These are phyloP conservation scores for Backusella liffmaniae DNA, from an alignment of 192 early-diverging fungal species.

Conservation along the genomic window DNA sequence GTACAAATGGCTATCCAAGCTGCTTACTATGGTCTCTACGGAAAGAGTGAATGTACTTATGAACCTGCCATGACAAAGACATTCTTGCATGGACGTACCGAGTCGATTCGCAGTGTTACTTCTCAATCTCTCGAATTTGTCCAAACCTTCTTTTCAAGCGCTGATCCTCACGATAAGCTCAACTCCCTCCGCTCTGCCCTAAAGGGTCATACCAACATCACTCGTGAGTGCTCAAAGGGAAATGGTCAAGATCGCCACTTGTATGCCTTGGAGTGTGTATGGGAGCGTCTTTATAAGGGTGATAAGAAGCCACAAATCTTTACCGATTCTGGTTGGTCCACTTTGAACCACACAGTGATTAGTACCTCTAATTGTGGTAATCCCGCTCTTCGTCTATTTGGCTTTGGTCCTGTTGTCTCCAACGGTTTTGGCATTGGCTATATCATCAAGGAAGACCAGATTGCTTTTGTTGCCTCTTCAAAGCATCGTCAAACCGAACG, in stretches of 20 bases:
- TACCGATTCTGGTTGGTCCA: slow-evolving; percentile 49
- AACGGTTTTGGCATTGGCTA: slow-evolving; percentile 90
- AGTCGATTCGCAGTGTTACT: slow-evolving; percentile 75
- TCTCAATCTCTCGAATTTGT: slow-evolving; percentile 64
- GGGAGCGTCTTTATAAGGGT: slow-evolving; percentile 33
- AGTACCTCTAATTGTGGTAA: slow-evolving; percentile 69
- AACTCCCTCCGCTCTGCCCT: slow-evolving; percentile 58
- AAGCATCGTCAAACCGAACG: slow-evolving; percentile 50
- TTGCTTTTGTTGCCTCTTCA: slow-evolving; percentile 46
- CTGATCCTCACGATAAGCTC: slow-evolving; percentile 38
- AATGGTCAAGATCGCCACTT: slow-evolving; percentile 88
- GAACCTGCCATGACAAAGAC: slow-evolving; percentile 74
- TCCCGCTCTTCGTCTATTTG: slow-evolving; percentile 69
- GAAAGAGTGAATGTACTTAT: slow-evolving; percentile 65
- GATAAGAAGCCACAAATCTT: slow-evolving; percentile 39
- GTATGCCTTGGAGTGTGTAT: slow-evolving; percentile 73
- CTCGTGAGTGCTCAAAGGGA: slow-evolving; percentile 69
- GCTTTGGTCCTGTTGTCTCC: slow-evolving; percentile 77
- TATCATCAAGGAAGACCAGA: slow-evolving; percentile 55
- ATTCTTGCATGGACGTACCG: slow-evolving; percentile 81
- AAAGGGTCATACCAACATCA: slow-evolving; percentile 60
- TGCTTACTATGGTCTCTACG: slow-evolving; percentile 76
- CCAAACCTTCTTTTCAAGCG: slow-evolving; percentile 58
- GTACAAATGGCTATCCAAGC: slow-evolving; percentile 75
- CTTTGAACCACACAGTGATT: slow-evolving; percentile 58